Base-by-base conservation (phyloP, 2,329 filamentous ascomycete species). In the Colletotrichum lini region DNA sequence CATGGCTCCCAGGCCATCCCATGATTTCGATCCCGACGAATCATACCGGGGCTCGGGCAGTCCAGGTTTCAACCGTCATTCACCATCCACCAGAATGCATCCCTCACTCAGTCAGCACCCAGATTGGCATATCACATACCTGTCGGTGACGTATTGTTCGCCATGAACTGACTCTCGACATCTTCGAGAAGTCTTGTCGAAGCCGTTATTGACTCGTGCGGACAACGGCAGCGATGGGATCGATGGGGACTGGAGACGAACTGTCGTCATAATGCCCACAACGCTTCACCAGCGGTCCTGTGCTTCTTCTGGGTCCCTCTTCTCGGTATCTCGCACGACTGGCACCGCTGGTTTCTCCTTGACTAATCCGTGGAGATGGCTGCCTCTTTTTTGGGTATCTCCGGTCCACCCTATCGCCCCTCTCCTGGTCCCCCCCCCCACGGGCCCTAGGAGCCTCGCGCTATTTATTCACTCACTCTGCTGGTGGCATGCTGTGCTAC, bases 241-340 rank as follows among this genome's bases (percentile, higher is more conserved):
- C 38, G 59, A 72, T 72, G 69, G 53, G 56, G 58, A 59, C 40
- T 67, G 42, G 64, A 69, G 58, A 68, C 44, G 49, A 26, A 59
- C 53, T 72, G 65, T 72, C 69, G 69, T 72, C 69, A 72, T 72
- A 68, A 72, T 72, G 65, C 69, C 69, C 69, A 72, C 69, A 69
- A 67, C 56, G 35, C 63, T 53, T 60, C 47, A 18, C 16, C 35
- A 15, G 30, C 18, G 44, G 21, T 26, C 42, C 57, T 59, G 21
- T 47, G 13, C 30, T 50, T 61, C 58, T 50, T 45, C 59, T 62
- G 68, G 68, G 65, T 64, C 59, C 38, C 65, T 40, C 56, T 63
- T 40, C 50, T 63, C 47, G 61, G 53, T 49, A 65, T 69, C 52
- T 52, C 3, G 52, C 10, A 58, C 26, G 45, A 47, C 53, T 71